Evolutionary conservation across 768 basidiomycete species (phyloP).

Genomic region (Sporobolomyces phaffii): DNA sequence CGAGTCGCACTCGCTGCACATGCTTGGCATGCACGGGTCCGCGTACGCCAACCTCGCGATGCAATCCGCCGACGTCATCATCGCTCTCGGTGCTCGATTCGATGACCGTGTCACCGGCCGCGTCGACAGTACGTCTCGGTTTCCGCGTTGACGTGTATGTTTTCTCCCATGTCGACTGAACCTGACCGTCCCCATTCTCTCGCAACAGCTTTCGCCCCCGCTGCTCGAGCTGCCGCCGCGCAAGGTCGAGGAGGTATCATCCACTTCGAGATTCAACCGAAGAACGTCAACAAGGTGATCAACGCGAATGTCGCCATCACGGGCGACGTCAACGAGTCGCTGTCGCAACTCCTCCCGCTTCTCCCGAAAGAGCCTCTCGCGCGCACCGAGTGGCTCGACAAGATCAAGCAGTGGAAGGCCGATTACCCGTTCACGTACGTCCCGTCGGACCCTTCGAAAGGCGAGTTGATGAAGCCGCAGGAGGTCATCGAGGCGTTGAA

Average conservation of each 20-base stretch:
- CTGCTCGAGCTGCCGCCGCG: conserved; percentile 74
- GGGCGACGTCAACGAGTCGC: conserved; percentile 81
- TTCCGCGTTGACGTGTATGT: too few relatives aligned
- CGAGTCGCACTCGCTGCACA: conserved; percentile 72
- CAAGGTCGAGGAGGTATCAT: conserved; percentile 91
- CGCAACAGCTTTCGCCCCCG: conserved; percentile 67
- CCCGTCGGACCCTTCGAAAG: conserved; percentile 54
- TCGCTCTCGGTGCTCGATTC: conserved; percentile 91
- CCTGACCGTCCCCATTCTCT: background rate
- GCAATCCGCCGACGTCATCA: conserved; percentile 95
- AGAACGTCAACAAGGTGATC: conserved; percentile 98
- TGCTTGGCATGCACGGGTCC: conserved; percentile 98
- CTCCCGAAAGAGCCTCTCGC: conserved; percentile 48
- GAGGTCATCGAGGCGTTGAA: conserved; percentile 92
- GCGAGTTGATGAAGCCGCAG: conserved; percentile 83
- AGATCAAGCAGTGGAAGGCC: conserved; percentile 77
- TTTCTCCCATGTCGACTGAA: too few relatives aligned
- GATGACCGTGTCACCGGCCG: conserved; percentile 97
- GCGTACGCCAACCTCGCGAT: conserved; percentile 97
- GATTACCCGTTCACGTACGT: conserved; percentile 84
- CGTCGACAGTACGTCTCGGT: conserved; percentile 50
- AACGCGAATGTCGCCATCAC: conserved; percentile 88
- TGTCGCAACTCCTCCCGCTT: conserved; percentile 73
- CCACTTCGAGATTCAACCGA: conserved; percentile 96
- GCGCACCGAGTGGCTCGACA: conserved; percentile 71